Percentiles rank a stretch among this genome's conserved stretches.
Conservation (phyloP, 805 yeast species). For the Pichia deserticola region DNA sequence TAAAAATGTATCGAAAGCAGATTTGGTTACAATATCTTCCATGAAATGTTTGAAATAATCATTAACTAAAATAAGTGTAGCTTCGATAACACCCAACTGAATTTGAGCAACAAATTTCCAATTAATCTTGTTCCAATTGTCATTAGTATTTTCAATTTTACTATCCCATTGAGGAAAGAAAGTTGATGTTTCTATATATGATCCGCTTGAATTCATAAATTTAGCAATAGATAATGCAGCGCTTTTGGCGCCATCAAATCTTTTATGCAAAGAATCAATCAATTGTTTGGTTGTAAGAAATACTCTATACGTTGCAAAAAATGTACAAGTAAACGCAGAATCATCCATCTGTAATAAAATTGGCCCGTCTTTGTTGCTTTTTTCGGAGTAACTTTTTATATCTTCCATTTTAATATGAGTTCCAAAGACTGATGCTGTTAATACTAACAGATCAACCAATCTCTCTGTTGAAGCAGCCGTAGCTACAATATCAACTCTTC, state of each 20-base stretch:
- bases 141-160: slow-evolving; percentile 28
- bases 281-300: slow-evolving; percentile 52
- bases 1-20: slow-evolving; percentile 54
- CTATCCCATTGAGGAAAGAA: slow-evolving; percentile 52
- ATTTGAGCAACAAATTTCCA: slow-evolving; percentile 67
- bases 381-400: slow-evolving; percentile 31
- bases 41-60: slow-evolving; percentile 72
- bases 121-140: slow-evolving; percentile 42
- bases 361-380: slow-evolving; percentile 13
- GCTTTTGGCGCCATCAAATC: slow-evolving; percentile 56
- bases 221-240: slow-evolving; percentile 48
- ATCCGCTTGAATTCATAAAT: background rate
- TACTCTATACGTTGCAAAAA: slow-evolving; percentile 62
- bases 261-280: slow-evolving; percentile 42
- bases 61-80: slow-evolving; percentile 59
- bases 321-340: slow-evolving; percentile 56
- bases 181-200: background rate
- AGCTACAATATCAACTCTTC: slow-evolving; percentile 22
- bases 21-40: slow-evolving; percentile 55
- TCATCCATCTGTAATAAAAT: slow-evolving; percentile 49
- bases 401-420: slow-evolving; percentile 36
- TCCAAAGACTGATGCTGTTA: slow-evolving; percentile 56
- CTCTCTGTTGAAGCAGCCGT: slow-evolving; percentile 70
- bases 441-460: slow-evolving; percentile 71
- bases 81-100: slow-evolving; percentile 75